Evolutionary conservation across 345 rosid species (phyloP), one percentile per base, ranked within the genome.

Genomic region (Hevea brasiliensis): DNA sequence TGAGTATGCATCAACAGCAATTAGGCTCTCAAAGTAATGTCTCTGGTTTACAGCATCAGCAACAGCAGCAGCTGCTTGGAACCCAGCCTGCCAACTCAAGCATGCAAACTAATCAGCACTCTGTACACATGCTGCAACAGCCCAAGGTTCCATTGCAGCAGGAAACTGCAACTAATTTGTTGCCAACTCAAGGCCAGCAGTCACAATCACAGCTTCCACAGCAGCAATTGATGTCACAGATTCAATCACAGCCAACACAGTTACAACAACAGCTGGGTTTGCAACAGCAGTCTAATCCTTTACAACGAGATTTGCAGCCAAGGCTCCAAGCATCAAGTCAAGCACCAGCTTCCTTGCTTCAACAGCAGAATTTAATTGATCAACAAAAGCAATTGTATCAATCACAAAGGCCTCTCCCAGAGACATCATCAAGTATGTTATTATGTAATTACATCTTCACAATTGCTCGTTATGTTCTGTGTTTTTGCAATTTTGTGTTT

Each of bases 391-490:
- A 81, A 77, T 74, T 92, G 67, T 89, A 85, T 85, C 98, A 85
- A 79, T 81, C 92, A 40, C 96, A 92, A 75, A 87, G 93, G 80
- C 56, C 79, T 64, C 87, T 81, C 83, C 88, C 85, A 11, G 98
- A 92, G 72, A 87, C 94, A 61, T 89, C 97, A 65, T 85, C 97
- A 75, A 89, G 98, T 95, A 89, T 80, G 89, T 77, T 54, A 40
- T 77, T 95, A 89, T 80, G 89, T 77, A 54, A 40, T 77, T 65
- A n/a, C 76, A 69, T 58, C 21, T 24, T 37, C 56, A 65, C 23
- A 1, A 14, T 68, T 32, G 3, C 37, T 7, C 2, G 37, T 37
- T 35, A 24, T 67, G 61, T 50, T 68, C 37, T 70, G 40, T 61
- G 56, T 48, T 45, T 55, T 73, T 54, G 53, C 35, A 8, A 42